Percentiles rank a stretch among this genome's conserved stretches.
These are phyloP conservation scores for Aspergillus thermomutatus DNA, from an alignment of 2,329 filamentous ascomycete genomes.

Conservation along the genomic window DNA sequence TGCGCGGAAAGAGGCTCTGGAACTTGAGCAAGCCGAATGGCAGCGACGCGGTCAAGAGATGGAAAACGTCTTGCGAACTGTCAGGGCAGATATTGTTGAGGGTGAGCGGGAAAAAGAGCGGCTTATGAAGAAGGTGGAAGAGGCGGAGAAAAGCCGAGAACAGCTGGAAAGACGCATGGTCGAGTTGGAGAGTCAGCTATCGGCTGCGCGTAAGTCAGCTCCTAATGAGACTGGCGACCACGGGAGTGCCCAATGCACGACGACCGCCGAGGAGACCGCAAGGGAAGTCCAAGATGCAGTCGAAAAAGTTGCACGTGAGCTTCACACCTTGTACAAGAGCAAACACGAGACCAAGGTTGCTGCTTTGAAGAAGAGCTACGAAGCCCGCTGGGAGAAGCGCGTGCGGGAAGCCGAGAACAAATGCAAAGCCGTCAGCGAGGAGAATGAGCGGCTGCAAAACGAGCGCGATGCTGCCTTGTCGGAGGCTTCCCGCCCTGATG, in stretches of 20 bases:
- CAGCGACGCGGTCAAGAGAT: conserved; percentile 82
- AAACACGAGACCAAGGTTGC: conserved; percentile 97
- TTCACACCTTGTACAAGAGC: conserved; percentile 90
- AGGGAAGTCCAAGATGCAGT: conserved; percentile 78
- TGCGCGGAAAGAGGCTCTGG: conserved; percentile 65
- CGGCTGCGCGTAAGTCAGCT: conserved; percentile 37
- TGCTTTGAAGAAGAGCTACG: conserved; percentile 77
- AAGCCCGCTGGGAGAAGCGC: conserved; percentile 85
- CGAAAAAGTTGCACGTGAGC: conserved; percentile 87
- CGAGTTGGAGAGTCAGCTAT: conserved; percentile 46
- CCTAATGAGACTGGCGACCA: conserved; percentile 29
- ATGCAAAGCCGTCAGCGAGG: conserved; percentile 65
- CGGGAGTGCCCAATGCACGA: conserved; percentile 35
- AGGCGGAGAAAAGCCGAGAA: conserved; percentile 61
- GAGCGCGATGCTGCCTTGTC: conserved; percentile 65
- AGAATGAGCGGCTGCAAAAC: conserved; percentile 70
- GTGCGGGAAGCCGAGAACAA: conserved; percentile 72
- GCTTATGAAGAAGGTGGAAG: conserved; percentile 70
- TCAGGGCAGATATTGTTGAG: conserved; percentile 76
- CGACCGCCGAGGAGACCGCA: conserved; percentile 44
- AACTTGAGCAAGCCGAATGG: conserved; percentile 76
- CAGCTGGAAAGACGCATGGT: conserved; percentile 44
- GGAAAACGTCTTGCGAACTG: conserved; percentile 72
- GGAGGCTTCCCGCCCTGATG: conserved; percentile 49
- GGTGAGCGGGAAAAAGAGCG: conserved; percentile 79